phyloP scores from a whole-genome alignment of 2,329 filamentous ascomycete species.

The Colletotrichum higginsianum region DNA sequence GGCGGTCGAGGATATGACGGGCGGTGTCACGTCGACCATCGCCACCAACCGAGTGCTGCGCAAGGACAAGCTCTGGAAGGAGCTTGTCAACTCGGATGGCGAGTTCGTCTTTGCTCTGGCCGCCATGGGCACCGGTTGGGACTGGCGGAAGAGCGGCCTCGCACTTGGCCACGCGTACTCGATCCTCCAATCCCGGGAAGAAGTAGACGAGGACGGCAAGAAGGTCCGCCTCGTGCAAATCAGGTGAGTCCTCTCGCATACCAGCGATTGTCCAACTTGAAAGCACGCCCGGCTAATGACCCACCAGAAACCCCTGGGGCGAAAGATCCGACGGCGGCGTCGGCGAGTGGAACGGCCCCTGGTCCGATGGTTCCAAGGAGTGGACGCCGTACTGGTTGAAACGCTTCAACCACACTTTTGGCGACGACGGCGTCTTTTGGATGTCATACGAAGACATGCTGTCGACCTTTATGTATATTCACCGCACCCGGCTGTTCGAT shows the following conservation, averaged over 20 bases:
- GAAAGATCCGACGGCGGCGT: conserved; percentile 58
- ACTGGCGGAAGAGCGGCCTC: conserved; percentile 56
- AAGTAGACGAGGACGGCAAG: conserved; percentile 57
- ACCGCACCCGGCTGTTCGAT: conserved; percentile 71
- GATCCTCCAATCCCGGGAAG: conserved; percentile 63
- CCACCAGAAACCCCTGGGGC: conserved; percentile 78
- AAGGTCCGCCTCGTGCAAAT: conserved; percentile 59
- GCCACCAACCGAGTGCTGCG: conserved; percentile 72
- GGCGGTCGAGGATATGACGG: conserved; percentile 65
- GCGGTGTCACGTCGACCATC: conserved; percentile 70
- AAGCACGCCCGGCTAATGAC: not conserved
- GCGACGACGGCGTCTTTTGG: conserved; percentile 80
- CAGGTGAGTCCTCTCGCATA: conserved; percentile 52
- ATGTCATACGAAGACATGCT: conserved; percentile 72
- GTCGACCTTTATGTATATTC: conserved; percentile 71
- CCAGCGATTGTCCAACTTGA: not conserved
- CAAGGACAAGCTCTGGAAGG: conserved; percentile 79
- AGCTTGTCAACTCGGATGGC: conserved; percentile 76
- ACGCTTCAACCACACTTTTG: conserved; percentile 80
- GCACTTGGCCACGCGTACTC: conserved; percentile 66
- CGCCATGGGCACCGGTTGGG: conserved; percentile 49
- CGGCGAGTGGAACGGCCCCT: conserved; percentile 79
- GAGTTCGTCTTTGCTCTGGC: conserved; percentile 74
- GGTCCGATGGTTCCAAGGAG: conserved; percentile 85
- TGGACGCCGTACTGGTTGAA: conserved; percentile 87